Evolutionary conservation across 148 eudicot species (phyloP), one percentile per base, ranked within the genome.

Genomic region (Heliosperma pusillum): DNA sequence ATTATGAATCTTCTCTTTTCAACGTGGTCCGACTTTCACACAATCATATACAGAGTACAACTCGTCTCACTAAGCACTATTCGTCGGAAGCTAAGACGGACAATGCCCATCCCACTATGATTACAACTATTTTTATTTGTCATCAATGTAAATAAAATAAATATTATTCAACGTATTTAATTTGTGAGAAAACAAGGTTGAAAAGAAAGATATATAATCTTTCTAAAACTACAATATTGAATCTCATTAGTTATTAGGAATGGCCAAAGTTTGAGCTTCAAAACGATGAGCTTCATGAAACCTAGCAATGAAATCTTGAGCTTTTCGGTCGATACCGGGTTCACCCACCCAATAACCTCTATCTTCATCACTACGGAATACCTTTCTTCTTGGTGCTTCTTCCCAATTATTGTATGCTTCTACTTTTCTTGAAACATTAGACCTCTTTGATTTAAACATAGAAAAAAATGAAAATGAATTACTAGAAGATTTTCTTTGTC

Each of bases 311-410:
- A 83, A 87, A 4, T 71, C 83, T 0, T 85, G 77, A 5, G 90
- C 86, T 73, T 80, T 81, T 5, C 78, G 36, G 50, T 87, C 88
- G 22, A 87, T 83, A 5, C 86, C 83, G 0, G 86, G 90, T 47
- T 85, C 85, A 3, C 79, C 88, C 29, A 87, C 86, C 85, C 87
- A 90, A 1, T 76, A 77, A 8, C 89, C 86, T 80, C 86, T 75
- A 68, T 89, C 93, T 55, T 88, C 89, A 68, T 90, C 94, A 27
- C 94, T 90, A 17, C 80, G 86, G 50, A 74, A 89, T 30, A 83
- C 87, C 58, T 82, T 86, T 74, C 78, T 81, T 71, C 82, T 80
- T 71, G 57, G 80, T 21, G 42, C 42, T 45, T 90, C 91, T 15
- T 83, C 85, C 67, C 75, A 50, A 22, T 55, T 17, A 36, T 81